Conservation (phyloP, 2,329 filamentous ascomycete species). For the Arthrinium phaeospermum region DNA sequence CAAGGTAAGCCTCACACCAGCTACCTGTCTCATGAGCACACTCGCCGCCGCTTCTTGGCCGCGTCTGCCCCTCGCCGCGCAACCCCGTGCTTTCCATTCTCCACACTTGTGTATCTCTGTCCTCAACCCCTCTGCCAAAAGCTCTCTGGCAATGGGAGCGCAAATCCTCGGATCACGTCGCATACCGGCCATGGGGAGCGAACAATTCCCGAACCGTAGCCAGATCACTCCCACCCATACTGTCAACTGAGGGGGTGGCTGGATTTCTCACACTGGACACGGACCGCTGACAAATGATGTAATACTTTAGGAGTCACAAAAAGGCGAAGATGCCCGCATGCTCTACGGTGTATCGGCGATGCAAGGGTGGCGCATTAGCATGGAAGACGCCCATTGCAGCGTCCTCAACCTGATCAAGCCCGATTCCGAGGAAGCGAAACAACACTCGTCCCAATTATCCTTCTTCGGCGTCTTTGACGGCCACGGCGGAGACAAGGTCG, state of each 20-base stretch:
- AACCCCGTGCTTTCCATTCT: background rate
- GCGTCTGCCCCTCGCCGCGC: background rate
- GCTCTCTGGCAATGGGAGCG: background rate
- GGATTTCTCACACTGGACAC: background rate
- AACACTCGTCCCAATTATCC: slow-evolving; percentile 75
- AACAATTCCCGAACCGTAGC: background rate
- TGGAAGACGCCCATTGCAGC: slow-evolving; percentile 95
- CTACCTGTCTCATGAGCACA: slow-evolving; percentile 21
- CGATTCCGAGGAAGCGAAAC: slow-evolving; percentile 60
- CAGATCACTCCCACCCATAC: background rate
- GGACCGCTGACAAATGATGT: slow-evolving; percentile 19
- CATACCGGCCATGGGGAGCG: background rate
- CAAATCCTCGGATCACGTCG: background rate
- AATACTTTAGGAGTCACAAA: slow-evolving; percentile 74
- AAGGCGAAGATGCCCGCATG: slow-evolving; percentile 90
- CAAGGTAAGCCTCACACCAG: slow-evolving; percentile 72
- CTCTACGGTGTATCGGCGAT: slow-evolving; percentile 96
- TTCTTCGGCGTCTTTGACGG: slow-evolving; percentile 99
- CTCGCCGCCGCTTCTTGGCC: slow-evolving; percentile 17
- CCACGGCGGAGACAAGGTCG: slow-evolving; percentile 96
- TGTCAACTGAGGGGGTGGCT: background rate
- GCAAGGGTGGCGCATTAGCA: slow-evolving; percentile 99
- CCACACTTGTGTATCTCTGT: background rate
- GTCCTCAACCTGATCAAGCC: slow-evolving; percentile 82
- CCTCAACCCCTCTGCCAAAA: background rate